Evolutionary conservation across 2,329 filamentous ascomycete genomes (phyloP).

Genomic region (Ceratocystis variospora): DNA sequence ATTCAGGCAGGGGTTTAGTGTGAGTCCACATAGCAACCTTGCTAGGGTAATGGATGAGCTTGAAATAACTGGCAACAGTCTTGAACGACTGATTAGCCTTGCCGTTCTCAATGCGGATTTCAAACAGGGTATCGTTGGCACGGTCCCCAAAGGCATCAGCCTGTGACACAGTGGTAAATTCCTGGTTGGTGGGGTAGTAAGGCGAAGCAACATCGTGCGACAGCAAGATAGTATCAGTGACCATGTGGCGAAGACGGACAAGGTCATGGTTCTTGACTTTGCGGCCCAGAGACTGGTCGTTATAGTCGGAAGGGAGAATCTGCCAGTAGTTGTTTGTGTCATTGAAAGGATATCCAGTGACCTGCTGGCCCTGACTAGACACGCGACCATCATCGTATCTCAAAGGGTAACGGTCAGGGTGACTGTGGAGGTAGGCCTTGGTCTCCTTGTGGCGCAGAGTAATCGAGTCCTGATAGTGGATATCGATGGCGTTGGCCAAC

Average conservation of each 20-base stretch:
- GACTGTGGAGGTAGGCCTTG: constrained; percentile 89
- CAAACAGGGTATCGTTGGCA: constrained; percentile 81
- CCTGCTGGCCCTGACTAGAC: constrained; percentile 93
- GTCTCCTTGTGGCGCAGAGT: constrained; percentile 93
- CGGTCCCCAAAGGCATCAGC: constrained; percentile 62
- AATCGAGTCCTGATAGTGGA: constrained; percentile 83
- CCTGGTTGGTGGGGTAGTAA: constrained; percentile 93
- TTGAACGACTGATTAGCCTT: constrained; percentile 75
- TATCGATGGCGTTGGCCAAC: constrained; percentile 69
- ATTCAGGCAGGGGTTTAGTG: constrained; percentile 85
- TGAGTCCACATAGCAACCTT: constrained; percentile 99
- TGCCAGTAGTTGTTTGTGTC: constrained; percentile 99
- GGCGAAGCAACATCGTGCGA: constrained; percentile 96
- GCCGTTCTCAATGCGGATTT: constrained; percentile 76
- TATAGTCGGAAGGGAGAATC: constrained; percentile 56
- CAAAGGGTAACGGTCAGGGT: constrained; percentile 75
- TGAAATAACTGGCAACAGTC: constrained; percentile 85
- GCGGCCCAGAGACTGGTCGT: constrained; percentile 35
- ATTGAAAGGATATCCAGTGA: constrained; percentile 94
- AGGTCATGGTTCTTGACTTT: constrained; percentile 71
- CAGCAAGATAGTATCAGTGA: constrained; percentile 72
- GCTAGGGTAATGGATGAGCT: constrained; percentile 83
- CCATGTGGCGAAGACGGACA: constrained; percentile 72
- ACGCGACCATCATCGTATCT: constrained; percentile 95
- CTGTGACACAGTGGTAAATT: constrained; percentile 71